Base-by-base conservation (phyloP, 1,284 basidiomycete genomes). In the Mycena sp. region DNA sequence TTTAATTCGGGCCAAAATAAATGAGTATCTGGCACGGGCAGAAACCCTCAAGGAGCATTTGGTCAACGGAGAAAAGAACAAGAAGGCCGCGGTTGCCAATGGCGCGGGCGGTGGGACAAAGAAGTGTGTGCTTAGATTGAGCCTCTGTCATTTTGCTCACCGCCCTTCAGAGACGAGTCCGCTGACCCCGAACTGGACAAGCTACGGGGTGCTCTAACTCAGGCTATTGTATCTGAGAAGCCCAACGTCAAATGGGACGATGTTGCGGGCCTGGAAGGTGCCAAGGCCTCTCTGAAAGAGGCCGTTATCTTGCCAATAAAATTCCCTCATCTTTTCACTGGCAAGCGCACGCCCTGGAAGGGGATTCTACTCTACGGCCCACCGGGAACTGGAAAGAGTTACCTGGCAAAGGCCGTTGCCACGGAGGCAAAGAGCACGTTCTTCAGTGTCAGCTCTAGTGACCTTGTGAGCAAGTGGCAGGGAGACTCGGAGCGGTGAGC, bases 381-480 rank as follows among this genome's bases (percentile, higher is more conserved):
- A 19, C 96, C 96, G 0, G 93, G 96, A 17, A 95, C 96, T n/a
- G 94, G 96, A 51, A 95, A 98, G 82, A 94, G 91, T 57, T 99
- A 91, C 77, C 86, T 99, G 43, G 97, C 97, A 2, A 99, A 99
- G 78, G 97, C 98, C 0, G 97, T 99, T 41, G 98, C 97, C 23
- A 99, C 97, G 19, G 97, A 99, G 78, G 95, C 97, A 61, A 99
- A 99, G 81, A 95, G 95, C 75, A 99, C 97, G 17, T 99, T 99
- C 85, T 99, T 98, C 81, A 95, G 93, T 70, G 95, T 99, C 64
- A 95, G 93, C 71, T 96, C 93, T 52, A 93, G 91, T 77, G 98
- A 99, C 75, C 83, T 99, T 56, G 98, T 99, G 60, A 97, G 94
- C 78, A 99, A 99, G 78, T 99, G 67, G 67, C 67, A 68, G 32